Evolutionary conservation across 371 early-diverging fungal genomes (phyloP), one percentile per base, ranked within the genome.

Genomic region (Nematocida ausubeli): DNA sequence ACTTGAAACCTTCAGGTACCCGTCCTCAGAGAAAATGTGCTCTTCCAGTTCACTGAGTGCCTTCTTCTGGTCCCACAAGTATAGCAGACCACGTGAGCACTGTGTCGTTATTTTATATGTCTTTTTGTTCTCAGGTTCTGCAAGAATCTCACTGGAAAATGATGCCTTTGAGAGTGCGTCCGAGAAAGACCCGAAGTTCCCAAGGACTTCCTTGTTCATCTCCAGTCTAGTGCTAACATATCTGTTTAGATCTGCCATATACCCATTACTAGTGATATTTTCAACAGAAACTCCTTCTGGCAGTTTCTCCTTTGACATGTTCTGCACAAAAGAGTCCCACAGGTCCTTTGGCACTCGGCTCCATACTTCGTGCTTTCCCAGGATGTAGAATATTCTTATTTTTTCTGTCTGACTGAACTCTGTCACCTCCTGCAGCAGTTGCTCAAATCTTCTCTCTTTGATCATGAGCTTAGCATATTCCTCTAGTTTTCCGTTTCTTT

Each of bases 11-110:
- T 57, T 80, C 19, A 58, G 63, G 22, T 67, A 32, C 12, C 70
- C 62, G 49, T 68, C 58, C 16, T 80, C 81, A 3, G 69, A 58
- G 71, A 82, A 82, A 55, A 86, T 69, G 22, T 72, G 54, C 34
- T 84, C 83, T n/a, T 79, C 64, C 28, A 83, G 66, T 22, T 54
- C 62, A 42, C 81, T 83, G n/a, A 82, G 39, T 12, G 71, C 69
- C 52, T 69, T 80, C 12, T 75, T 64, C 3, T 68, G 81, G 52
- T 81, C 80, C 69, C 68, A 86, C 28, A 69, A 52, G 63, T 81
- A 57, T 24, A 86, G 80, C 24, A 81, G 54, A 12, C 86, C 86
- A 32, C 50, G 66, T 14, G 78, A 35, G 40, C 56, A 35, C 56
- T 51, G 65, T 0, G 78, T 55, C 0, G 78, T 72, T n/a, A 75